Evolutionary conservation across 1,284 basidiomycete species (phyloP), one percentile per base, ranked within the genome.

Genomic region (Naganishia albida): DNA sequence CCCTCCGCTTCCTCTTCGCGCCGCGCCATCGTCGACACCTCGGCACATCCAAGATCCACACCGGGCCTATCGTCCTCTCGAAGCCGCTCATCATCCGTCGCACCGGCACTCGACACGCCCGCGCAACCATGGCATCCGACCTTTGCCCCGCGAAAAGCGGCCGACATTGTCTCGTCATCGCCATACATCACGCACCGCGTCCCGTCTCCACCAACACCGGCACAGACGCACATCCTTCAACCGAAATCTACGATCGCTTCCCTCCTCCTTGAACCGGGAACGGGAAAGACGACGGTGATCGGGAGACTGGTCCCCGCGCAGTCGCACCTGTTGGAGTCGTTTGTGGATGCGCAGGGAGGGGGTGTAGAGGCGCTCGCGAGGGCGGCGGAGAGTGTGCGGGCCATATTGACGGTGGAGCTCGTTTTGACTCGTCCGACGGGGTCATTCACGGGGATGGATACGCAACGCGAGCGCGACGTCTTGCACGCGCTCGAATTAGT

Each of bases 171-270:
- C 25, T 26, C 51, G 3, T 48, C 42, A 2, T 60, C 57, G 57
- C 46, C 57, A 28, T 48, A 50, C 39, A 18, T 50, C 15, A 25
- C 46, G 30, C 56, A 59, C 28, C 30, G 10, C 30, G 16, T 25
- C 40, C 23, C 54, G 39, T 26, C 40, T n/a, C 23, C 28, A 18
- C 1, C 23, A 42, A 44, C 30, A 30, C 34, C 28, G 12, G 40
- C 0, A 18, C 10, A 38, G 26, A 20, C 49, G 40, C 57, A 49
- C 6, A 49, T 50, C 38, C 30, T 50, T 13, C 46, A 60, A 15
- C 57, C 57, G 46, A 60, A 50, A 60, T 60, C 57, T 16, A 60
- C 46, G 2, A 38, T 60, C 46, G 57, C 57, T 16, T 13, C 57
- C 2, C 16, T 60, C 38, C 46, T 60, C 15, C 38, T 38, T 23